Percentiles rank a stretch among this genome's conserved stretches.
Conservation (phyloP, 768 basidiomycete genomes). For the Suillus cothurnatus region DNA sequence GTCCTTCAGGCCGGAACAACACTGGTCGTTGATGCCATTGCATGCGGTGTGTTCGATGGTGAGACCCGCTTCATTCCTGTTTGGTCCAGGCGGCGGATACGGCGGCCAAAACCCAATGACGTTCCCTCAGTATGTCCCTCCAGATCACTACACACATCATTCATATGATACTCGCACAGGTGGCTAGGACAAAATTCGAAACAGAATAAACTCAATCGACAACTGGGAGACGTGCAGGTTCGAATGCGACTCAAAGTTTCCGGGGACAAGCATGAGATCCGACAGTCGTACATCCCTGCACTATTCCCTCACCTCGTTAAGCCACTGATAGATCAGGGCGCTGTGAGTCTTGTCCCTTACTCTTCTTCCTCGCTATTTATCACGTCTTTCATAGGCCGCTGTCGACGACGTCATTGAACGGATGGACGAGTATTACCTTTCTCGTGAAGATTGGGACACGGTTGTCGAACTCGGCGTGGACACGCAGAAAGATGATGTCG, state of each 20-base stretch:
- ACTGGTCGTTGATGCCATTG: constrained; percentile 93
- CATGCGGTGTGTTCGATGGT: constrained; percentile 93
- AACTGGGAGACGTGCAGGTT: constrained; percentile 88
- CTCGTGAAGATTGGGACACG: constrained; percentile 96
- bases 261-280: constrained; percentile 86
- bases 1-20: constrained; percentile 78
- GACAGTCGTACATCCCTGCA: constrained; percentile 91
- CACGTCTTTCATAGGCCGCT: constrained; percentile 53
- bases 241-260: constrained; percentile 95
- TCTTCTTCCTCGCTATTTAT: constrained; percentile 7
- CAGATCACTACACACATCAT: constrained; percentile 1
- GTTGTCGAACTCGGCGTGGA: constrained; percentile 92
- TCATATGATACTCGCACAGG: constrained; percentile 48
- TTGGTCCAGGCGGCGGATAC: constrained; percentile 69
- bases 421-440: constrained; percentile 95
- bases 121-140: constrained; percentile 77
- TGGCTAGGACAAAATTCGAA: constrained; percentile 99
- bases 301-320: constrained; percentile 78
- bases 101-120: constrained; percentile 67
- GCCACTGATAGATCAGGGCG: constrained; percentile 74
- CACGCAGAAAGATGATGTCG: constrained; percentile 66
- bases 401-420: constrained; percentile 79
- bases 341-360: constrained; percentile 52
- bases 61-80: constrained; percentile 81
- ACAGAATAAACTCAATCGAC: constrained; percentile 75